Conservation (phyloP, 2,329 filamentous ascomycete species). For the Endothia cerciana region DNA sequence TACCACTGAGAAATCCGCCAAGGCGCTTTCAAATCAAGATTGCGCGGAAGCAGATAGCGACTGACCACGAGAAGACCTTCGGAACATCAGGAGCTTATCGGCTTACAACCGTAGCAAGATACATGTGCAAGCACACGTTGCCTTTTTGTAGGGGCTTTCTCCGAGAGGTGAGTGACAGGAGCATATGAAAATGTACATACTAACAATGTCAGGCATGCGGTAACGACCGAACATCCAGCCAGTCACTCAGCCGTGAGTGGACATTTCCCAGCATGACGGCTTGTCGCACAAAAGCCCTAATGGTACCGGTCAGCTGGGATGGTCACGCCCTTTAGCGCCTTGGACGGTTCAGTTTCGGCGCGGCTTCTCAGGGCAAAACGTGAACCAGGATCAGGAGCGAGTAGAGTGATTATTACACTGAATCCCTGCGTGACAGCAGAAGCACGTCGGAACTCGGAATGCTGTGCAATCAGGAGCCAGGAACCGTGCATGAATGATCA, state of each 20-base stretch:
- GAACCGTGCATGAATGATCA: constrained; percentile 5
- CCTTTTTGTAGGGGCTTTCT: neutral
- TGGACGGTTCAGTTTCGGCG: neutral
- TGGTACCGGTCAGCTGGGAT: neutral
- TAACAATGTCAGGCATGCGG: neutral
- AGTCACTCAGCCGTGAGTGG: neutral
- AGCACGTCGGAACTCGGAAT: neutral
- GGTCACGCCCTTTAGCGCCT: neutral
- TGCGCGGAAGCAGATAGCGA: neutral
- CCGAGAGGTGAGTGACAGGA: neutral
- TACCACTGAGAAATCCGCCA: too few relatives aligned
- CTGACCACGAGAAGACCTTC: neutral
- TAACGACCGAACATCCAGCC: neutral
- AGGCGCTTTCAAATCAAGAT: too few relatives aligned
- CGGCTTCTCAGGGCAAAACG: neutral
- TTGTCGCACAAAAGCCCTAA: neutral
- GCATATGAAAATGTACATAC: neutral
- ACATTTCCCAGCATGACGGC: neutral
- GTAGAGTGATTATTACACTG: neutral
- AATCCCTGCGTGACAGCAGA: neutral
- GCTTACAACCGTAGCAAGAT: neutral
- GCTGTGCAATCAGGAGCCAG: neutral
- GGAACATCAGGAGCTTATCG: neutral
- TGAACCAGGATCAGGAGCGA: neutral
- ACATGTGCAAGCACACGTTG: neutral